These are phyloP conservation scores for Didymella keratinophila DNA, from an alignment of 2,329 filamentous ascomycete genomes.

Conservation along the genomic window DNA sequence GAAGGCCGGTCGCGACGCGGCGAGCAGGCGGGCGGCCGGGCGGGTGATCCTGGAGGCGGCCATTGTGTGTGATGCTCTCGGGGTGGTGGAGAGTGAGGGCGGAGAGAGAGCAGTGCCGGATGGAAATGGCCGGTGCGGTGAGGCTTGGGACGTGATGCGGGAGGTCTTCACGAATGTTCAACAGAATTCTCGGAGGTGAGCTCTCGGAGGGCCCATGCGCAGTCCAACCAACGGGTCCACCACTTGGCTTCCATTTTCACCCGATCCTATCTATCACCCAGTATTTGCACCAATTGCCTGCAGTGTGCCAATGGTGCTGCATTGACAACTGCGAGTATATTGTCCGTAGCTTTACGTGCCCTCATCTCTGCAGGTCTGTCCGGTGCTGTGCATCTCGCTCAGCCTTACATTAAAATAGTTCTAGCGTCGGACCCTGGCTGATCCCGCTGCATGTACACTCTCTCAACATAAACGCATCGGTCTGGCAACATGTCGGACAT, in stretches of 20 bases:
- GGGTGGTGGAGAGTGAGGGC: constrained; percentile 16
- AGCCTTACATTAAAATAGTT: background rate
- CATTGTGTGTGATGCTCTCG: constrained; percentile 53
- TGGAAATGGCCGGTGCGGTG: constrained; percentile 34
- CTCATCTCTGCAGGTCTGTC: background rate
- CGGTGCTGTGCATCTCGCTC: background rate
- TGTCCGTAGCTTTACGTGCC: background rate
- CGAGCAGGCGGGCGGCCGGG: constrained; percentile 69
- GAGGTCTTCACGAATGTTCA: constrained; percentile 12
- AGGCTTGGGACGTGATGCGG: constrained; percentile 20
- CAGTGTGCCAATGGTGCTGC: background rate
- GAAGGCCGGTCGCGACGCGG: constrained; percentile 61
- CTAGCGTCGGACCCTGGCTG: constrained; percentile 14
- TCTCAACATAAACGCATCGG: constrained; percentile 7
- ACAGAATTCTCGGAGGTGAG: constrained; percentile 14
- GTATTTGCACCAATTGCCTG: constrained; percentile 5
- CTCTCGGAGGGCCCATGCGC: constrained; percentile 14
- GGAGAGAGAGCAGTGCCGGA: constrained; percentile 38
- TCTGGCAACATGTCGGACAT: background rate
- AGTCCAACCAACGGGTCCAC: constrained; percentile 7
- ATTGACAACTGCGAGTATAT: background rate
- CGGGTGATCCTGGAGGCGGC: constrained; percentile 68
- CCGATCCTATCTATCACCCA: constrained; percentile 1
- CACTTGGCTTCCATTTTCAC: constrained; percentile 17
- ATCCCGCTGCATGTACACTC: background rate